Evolutionary conservation across 2,329 filamentous ascomycete species (phyloP).

Genomic region (Aspergillus proliferans): DNA sequence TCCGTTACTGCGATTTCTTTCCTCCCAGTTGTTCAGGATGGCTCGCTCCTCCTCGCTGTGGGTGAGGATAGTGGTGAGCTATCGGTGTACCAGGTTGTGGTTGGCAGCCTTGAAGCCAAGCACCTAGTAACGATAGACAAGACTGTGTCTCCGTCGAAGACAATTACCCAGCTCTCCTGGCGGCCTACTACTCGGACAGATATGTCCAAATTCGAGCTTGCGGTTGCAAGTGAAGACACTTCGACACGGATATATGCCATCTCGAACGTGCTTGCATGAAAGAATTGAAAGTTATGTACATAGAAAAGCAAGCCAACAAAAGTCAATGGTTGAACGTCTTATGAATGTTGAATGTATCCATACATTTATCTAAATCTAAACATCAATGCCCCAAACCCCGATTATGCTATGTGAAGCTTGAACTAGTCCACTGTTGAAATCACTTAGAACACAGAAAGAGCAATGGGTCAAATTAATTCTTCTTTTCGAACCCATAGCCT

Average conservation of each 20-base stretch:
- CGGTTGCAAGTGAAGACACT: constrained; percentile 42
- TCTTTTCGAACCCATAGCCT: constrained; percentile 57
- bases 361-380: constrained; percentile 8
- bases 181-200: constrained; percentile 40
- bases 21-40: constrained; percentile 29
- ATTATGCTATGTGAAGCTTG: constrained; percentile 21
- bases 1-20: constrained; percentile 70
- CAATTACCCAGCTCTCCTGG: constrained; percentile 65
- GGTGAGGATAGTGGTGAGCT: constrained; percentile 45
- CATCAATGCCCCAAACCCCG: constrained; percentile 14
- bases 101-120: constrained; percentile 24
- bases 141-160: constrained; percentile 53
- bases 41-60: constrained; percentile 35
- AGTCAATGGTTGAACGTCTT: constrained; percentile 17
- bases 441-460: constrained; percentile 8
- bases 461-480: constrained; percentile 3
- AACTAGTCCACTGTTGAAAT: constrained; percentile 22
- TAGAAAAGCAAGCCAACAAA: constrained; percentile 4
- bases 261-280: constrained; percentile 23
- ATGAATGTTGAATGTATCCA: constrained; percentile 24
- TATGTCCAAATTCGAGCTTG: constrained; percentile 27
- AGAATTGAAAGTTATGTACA: constrained; percentile 11
- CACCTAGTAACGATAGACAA: constrained; percentile 27
- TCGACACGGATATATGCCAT: constrained; percentile 37
- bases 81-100: constrained; percentile 35